Conservation (phyloP, 2,329 filamentous ascomycete genomes). For the Colletotrichum horii region DNA sequence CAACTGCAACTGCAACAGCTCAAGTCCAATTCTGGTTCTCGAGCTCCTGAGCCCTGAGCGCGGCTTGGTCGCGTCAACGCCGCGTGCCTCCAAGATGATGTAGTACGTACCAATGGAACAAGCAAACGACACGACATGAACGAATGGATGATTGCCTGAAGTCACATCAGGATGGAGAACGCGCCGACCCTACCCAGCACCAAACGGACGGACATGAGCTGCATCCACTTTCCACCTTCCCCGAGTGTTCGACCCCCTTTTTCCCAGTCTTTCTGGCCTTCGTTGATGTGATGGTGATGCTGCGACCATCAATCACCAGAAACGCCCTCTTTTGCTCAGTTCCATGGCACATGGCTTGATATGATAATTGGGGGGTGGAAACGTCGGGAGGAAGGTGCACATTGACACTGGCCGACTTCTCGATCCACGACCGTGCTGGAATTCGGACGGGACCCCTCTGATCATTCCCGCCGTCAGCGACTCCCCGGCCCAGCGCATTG, state of each 20-base stretch:
- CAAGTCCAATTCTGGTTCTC: background rate
- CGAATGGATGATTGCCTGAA: background rate
- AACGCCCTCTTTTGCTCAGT: background rate
- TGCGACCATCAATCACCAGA: slow-evolving; percentile 1
- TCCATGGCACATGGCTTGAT: slow-evolving; percentile 3
- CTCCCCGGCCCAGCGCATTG: slow-evolving; percentile 1
- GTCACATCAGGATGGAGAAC: background rate
- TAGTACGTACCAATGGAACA: background rate
- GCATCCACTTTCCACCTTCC: slow-evolving; percentile 21
- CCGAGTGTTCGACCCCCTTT: slow-evolving; percentile 11
- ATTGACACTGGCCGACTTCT: background rate
- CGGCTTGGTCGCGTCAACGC: background rate
- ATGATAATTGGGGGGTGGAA: background rate
- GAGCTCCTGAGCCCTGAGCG: background rate
- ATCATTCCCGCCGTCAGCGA: background rate
- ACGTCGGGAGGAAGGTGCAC: background rate
- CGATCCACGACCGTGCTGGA: background rate
- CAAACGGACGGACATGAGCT: slow-evolving; percentile 10
- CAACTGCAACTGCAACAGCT: background rate
- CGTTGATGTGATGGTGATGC: slow-evolving; percentile 2
- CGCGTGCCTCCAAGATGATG: background rate
- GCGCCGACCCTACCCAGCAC: background rate
- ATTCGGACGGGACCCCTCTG: background rate
- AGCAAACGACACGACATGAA: background rate
- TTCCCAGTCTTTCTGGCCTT: slow-evolving; percentile 1